These are phyloP conservation scores for Bifiguratus adelaidae DNA, from an alignment of 192 early-diverging fungal genomes.

Conservation along the genomic window DNA sequence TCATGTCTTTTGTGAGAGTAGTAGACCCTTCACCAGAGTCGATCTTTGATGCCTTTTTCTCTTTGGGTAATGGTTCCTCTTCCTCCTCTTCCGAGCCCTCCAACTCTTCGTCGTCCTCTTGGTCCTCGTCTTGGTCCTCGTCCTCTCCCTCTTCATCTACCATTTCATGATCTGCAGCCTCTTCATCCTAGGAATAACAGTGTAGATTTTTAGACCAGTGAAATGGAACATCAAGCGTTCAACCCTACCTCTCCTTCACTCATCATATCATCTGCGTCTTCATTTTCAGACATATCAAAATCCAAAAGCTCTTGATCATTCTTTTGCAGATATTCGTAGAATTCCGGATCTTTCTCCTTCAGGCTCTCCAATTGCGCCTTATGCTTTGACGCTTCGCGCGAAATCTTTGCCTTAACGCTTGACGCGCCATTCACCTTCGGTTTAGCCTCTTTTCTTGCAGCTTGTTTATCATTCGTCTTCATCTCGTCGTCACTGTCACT, in stretches of 20 bases:
- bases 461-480: not conserved
- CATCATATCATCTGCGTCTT: slow-evolving; percentile 30
- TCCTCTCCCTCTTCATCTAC: slow-evolving; percentile 26
- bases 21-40: slow-evolving; percentile 6
- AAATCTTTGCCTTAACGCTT: slow-evolving; percentile 17
- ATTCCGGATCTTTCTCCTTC: slow-evolving; percentile 81
- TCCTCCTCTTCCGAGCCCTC: slow-evolving; percentile 10
- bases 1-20: slow-evolving; percentile 62
- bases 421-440: slow-evolving; percentile 11
- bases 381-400: slow-evolving; percentile 48
- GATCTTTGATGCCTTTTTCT: not conserved
- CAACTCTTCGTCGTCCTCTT: slow-evolving; percentile 12
- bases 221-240: not conserved
- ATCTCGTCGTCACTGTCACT: slow-evolving; percentile 23
- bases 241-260: slow-evolving; percentile 13
- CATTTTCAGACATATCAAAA: slow-evolving; percentile 52
- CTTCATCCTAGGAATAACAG: no score
- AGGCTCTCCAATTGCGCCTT: slow-evolving; percentile 77
- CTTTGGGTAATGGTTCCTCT: slow-evolving; percentile 2
- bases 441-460: not conserved
- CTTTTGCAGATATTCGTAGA: slow-evolving; percentile 84
- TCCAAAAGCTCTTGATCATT: slow-evolving; percentile 76
- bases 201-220: no score
- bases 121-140: slow-evolving; percentile 6
- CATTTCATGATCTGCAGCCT: no score